Conservation (phyloP, 2,329 filamentous ascomycete genomes). For the Talaromyces pinophilus region DNA sequence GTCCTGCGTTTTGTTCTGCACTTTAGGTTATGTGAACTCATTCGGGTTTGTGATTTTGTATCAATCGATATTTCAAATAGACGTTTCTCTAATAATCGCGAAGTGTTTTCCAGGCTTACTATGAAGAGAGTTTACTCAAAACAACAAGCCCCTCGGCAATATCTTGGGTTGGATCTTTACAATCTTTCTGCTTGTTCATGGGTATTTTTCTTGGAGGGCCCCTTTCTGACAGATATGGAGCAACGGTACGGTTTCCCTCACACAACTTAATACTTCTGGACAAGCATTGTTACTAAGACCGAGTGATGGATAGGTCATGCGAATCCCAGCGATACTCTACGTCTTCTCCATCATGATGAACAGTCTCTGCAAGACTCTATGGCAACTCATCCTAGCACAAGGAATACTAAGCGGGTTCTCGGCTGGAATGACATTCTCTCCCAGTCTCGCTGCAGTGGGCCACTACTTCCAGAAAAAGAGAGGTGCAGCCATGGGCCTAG, state of each 20-base stretch:
- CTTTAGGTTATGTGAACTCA: neutral
- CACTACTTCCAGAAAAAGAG: constrained; percentile 59
- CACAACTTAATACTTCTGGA: neutral
- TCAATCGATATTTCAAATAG: neutral
- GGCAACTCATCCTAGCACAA: constrained; percentile 44
- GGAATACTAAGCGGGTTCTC: constrained; percentile 34
- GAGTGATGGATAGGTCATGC: neutral
- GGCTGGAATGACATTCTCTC: constrained; percentile 26
- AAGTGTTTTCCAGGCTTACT: neutral
- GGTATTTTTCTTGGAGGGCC: neutral
- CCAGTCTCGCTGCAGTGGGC: constrained; percentile 28
- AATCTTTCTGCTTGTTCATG: neutral
- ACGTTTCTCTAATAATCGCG: neutral
- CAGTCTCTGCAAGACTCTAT: constrained; percentile 39
- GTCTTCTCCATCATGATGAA: constrained; percentile 41
- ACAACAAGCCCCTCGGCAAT: neutral
- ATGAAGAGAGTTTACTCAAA: neutral
- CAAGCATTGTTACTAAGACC: neutral
- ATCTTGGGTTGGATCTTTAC: neutral
- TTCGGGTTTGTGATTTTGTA: neutral
- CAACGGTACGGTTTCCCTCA: neutral
- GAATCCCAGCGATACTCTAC: constrained; percentile 26
- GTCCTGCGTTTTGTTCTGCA: neutral
- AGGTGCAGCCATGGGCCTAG: constrained; percentile 56
- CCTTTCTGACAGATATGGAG: neutral